Base-by-base conservation (phyloP, 225 moss, liverwort and hornwort species). In the Neckera pumila region DNA sequence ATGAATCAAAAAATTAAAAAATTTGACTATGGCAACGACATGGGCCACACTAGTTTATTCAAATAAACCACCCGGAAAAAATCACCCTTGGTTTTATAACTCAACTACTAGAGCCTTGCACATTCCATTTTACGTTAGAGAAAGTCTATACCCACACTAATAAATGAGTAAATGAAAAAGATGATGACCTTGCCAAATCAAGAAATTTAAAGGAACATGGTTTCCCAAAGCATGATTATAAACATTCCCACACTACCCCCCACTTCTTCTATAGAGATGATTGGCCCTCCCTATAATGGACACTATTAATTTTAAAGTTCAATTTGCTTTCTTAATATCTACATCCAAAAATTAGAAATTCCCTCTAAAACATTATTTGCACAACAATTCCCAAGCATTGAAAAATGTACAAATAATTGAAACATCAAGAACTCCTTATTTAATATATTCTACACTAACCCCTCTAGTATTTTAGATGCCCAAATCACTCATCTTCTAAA, bases 81-180 rank as follows among this genome's bases (percentile, higher is more conserved):
- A 17, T 15, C 63, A 64, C 4, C 63, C 7, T 64, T 3, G 33
- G 13, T 9, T 64, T 9, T 4, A 64, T 64, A 64, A 17, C 5
- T 64, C 33, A 33, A 66, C n/a, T 20, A 66, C 6, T n/a, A 36
- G 14, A 66, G 6, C 36, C 36, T 19, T 11, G 3, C 66, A 66
- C 6, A 66, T n/a, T 36, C 2, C 20, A 1, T 36, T 6, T 10
- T 66, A 11, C 0, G 1, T n/a, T 11, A n/a, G 19, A n/a, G 2
- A 66, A 20, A n/a, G 3, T 66, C 1, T 36, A 3, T 66, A 3
- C 3, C n/a, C 1, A 36, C 2, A 66, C 3, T 66, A 66, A 65
- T 0, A 36, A 20, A n/a, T 0, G 6, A 20, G 20, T 6, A 65
- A 66, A n/a, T 66, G n/a, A 6, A 6, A 20, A 66, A n/a, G 33